A percentile compares a stretch with the other conserved stretches of the same genome.
Conservation (phyloP, 2,329 filamentous ascomycete genomes). For the Pseudogymnoascus pannorum region DNA sequence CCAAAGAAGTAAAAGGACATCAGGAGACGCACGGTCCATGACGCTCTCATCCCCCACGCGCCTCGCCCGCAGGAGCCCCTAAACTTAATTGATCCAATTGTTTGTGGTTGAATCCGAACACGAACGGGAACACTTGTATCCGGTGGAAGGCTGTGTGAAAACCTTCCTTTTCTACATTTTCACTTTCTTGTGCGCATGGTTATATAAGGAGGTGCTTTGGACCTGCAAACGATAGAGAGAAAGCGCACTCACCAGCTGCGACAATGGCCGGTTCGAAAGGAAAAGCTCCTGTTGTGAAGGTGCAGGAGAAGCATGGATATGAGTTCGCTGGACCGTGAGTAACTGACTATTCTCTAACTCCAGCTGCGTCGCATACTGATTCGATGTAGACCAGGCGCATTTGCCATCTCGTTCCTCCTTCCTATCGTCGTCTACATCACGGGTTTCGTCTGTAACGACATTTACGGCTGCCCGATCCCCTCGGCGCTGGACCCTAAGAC, state of each 20-base stretch:
- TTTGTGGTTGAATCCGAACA: neutral
- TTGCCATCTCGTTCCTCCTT: slow-evolving; percentile 70
- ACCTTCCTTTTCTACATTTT: neutral
- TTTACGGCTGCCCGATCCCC: slow-evolving; percentile 83
- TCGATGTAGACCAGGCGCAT: slow-evolving; percentile 60
- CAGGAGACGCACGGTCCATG: neutral
- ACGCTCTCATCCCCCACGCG: neutral
- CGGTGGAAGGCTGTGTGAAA: neutral
- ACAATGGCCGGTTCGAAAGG: slow-evolving; percentile 10
- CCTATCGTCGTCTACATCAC: slow-evolving; percentile 73
- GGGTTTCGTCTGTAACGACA: slow-evolving; percentile 83
- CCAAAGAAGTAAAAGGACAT: neutral
- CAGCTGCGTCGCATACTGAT: slow-evolving; percentile 12
- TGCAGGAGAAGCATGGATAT: slow-evolving; percentile 26
- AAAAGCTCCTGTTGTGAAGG: slow-evolving; percentile 18
- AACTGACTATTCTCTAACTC: neutral
- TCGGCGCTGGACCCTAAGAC: slow-evolving; percentile 67
- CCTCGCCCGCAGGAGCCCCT: no score
- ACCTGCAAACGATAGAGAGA: neutral
- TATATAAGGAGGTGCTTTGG: neutral
- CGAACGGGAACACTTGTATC: neutral
- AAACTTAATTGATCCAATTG: neutral
- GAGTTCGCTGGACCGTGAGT: slow-evolving; percentile 31
- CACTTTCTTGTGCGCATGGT: neutral
- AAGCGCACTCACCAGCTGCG: neutral